Conservation (phyloP, 352 stramenopile genomes). For the Globisporangium nodosum region DNA sequence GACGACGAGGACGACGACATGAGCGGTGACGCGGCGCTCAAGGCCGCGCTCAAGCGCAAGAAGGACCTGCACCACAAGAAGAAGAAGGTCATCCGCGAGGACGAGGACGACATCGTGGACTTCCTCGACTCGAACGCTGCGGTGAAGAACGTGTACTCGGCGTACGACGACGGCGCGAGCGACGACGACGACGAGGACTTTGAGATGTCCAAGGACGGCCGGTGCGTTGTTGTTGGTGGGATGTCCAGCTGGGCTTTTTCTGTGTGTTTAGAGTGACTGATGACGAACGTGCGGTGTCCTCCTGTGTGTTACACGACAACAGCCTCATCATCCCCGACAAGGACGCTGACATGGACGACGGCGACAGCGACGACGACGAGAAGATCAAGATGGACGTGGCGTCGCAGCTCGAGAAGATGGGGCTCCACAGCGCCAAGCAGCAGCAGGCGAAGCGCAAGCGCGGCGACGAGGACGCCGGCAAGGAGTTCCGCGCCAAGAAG, state of each 20-base stretch:
- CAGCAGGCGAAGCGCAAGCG: constrained; percentile 50
- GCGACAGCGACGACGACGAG: constrained; percentile 62
- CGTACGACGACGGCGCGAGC: constrained; percentile 39
- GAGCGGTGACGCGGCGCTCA: constrained; percentile 64
- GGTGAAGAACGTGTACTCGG: constrained; percentile 83
- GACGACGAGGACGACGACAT: constrained; percentile 53
- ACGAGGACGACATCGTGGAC: constrained; percentile 89
- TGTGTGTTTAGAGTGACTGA: constrained; percentile 13
- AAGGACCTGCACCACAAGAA: constrained; percentile 65
- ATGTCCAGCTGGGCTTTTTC: not conserved
- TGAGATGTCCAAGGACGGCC: constrained; percentile 89
- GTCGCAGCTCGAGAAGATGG: constrained; percentile 78
- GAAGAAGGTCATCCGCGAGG: constrained; percentile 74
- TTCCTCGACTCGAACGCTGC: constrained; percentile 89
- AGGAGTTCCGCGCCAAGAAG: constrained; percentile 95
- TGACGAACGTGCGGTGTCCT: constrained; percentile 1
- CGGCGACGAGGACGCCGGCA: constrained; percentile 65
- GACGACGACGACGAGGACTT: constrained; percentile 84
- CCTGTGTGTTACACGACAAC: not conserved
- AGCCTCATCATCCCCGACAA: constrained; percentile 79
- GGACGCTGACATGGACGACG: constrained; percentile 43
- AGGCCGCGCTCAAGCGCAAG: constrained; percentile 76
- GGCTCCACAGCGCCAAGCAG: constrained; percentile 38
- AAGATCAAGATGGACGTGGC: constrained; percentile 83
- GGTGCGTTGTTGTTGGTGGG: constrained; percentile 38